These are phyloP conservation scores for Penicilliopsis zonata DNA, from an alignment of 495 filamentous ascomycete species.

Conservation along the genomic window DNA sequence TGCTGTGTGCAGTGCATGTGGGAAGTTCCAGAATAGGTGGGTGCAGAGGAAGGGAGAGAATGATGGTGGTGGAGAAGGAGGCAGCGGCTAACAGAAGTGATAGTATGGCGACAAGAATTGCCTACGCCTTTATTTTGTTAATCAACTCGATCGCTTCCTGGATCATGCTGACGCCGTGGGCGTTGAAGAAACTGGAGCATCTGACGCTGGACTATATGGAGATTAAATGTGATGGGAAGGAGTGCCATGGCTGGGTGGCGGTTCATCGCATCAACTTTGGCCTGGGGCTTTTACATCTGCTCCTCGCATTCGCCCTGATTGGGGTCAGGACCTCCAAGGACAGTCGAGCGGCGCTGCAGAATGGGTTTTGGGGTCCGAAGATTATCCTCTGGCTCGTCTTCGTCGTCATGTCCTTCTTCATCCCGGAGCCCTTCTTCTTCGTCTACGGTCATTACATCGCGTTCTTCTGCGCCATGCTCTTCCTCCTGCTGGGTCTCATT, in stretches of 20 bases:
- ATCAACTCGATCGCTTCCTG: conserved; percentile 94
- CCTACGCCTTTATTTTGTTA: conserved; percentile 90
- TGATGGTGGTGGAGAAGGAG: no score
- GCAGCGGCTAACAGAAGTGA: no score
- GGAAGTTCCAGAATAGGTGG: conserved; percentile 93
- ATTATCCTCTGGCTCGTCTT: conserved; percentile 76
- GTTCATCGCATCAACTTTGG: conserved; percentile 97
- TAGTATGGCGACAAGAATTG: conserved; percentile 93
- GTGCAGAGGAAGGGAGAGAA: no score
- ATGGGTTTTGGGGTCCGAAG: conserved; percentile 88
- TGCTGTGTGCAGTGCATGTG: conserved; percentile 86
- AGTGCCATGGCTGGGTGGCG: conserved; percentile 90
- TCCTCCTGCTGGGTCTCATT: conserved; percentile 84
- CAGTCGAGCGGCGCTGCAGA: conserved; percentile 78
- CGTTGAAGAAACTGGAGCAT: conserved; percentile 85
- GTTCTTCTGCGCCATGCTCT: conserved; percentile 79
- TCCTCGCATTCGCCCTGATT: conserved; percentile 71
- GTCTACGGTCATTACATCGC: conserved; percentile 93
- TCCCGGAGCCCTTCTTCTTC: conserved; percentile 90
- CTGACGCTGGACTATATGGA: conserved; percentile 90
- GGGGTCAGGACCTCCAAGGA: conserved; percentile 83
- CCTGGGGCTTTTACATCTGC: conserved; percentile 82
- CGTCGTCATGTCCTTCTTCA: conserved; percentile 86
- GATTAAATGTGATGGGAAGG: conserved; percentile 78
- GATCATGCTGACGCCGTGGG: conserved; percentile 99